Conservation (phyloP, 2,329 filamentous ascomycete genomes). For the Fusarium stilboides region DNA sequence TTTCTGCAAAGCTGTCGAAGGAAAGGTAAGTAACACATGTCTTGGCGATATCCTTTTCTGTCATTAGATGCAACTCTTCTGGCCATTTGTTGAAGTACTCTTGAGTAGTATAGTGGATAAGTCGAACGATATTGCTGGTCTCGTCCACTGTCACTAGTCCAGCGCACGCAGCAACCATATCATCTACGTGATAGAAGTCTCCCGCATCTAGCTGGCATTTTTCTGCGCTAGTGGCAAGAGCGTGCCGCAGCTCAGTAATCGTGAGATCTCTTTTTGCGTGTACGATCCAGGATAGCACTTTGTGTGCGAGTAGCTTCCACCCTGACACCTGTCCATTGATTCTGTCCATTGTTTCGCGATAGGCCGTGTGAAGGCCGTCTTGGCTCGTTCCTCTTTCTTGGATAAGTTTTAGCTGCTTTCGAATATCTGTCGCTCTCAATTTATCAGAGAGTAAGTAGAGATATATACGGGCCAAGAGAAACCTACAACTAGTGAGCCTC, state of each 20-base stretch:
- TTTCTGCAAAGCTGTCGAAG: too few species aligned
- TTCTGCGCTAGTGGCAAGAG: conserved; percentile 55
- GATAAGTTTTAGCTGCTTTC: conserved; percentile 41
- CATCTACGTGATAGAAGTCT: conserved; percentile 51
- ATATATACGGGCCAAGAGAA: conserved; percentile 35
- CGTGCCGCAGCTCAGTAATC: conserved; percentile 58
- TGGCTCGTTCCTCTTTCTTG: background rate
- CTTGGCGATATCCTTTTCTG: too few species aligned
- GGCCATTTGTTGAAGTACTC: conserved; percentile 55
- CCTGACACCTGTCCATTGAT: conserved; percentile 57
- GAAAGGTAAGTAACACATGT: too few species aligned
- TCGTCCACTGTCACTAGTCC: conserved; percentile 60
- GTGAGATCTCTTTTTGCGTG: conserved; percentile 55
- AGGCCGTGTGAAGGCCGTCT: conserved; percentile 48
- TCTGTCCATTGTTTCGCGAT: conserved; percentile 58
- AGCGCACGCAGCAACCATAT: conserved; percentile 57
- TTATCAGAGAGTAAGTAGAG: conserved; percentile 17
- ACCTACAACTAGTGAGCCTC: conserved; percentile 13
- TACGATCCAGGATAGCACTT: conserved; percentile 58
- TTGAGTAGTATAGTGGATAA: conserved; percentile 63
- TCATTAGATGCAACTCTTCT: too few species aligned
- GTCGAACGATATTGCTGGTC: conserved; percentile 55
- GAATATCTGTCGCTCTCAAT: background rate
- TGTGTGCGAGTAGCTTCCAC: conserved; percentile 53
- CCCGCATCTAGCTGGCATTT: conserved; percentile 52